phyloP scores from a whole-genome alignment of 345 rosid species.

The Lepidium africanum region DNA sequence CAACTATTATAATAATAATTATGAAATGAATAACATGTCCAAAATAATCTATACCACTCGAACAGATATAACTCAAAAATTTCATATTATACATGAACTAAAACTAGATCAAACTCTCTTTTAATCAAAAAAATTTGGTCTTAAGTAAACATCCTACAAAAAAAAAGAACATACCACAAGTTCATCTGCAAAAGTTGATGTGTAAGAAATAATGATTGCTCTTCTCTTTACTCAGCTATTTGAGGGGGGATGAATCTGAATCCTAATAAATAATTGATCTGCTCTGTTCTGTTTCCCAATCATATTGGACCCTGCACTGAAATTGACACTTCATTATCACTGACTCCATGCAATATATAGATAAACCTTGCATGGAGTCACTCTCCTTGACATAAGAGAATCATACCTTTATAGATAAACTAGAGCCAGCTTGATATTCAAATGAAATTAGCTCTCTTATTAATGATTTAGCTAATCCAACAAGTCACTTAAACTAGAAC shows the following conservation, averaged over 20 bases:
- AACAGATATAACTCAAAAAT: not conserved
- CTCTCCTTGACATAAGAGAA: no score
- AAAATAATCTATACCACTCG: not conserved
- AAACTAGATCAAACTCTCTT: not conserved
- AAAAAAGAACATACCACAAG: not conserved
- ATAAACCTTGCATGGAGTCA: no score
- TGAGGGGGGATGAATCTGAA: constrained; percentile 28
- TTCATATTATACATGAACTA: not conserved
- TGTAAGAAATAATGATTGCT: constrained; percentile 21
- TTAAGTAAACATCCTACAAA: not conserved
- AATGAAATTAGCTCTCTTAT: no score
- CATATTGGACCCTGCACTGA: constrained; percentile 21
- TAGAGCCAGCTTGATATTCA: not conserved
- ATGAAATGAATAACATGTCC: not conserved
- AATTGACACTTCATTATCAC: constrained; percentile 11
- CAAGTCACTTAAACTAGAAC: not conserved
- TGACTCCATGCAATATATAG: not conserved
- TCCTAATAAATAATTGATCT: constrained; percentile 4
- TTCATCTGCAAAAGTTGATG: not conserved
- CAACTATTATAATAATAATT: no score
- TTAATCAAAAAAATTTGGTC: not conserved
- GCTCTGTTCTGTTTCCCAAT: constrained; percentile 23
- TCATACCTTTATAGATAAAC: not conserved
- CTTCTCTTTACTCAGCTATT: not conserved
- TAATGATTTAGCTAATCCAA: not conserved